A percentile compares a stretch with the other conserved stretches of the same genome.
phyloP scores from a whole-genome alignment of 192 early-diverging fungal genomes.

The Bifiguratus adelaidae region DNA sequence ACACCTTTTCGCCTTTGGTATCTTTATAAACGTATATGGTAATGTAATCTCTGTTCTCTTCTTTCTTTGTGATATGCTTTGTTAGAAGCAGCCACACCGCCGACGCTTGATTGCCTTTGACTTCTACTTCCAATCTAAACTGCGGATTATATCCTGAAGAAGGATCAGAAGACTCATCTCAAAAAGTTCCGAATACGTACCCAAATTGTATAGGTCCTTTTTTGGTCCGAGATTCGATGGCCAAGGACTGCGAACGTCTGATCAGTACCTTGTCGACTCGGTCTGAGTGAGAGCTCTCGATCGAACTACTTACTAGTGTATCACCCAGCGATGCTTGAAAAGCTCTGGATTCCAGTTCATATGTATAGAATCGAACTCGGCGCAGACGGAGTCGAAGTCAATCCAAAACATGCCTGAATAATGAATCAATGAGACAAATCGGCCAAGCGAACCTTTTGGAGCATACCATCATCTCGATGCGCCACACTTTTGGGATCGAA shows the following conservation, averaged over 20 bases:
- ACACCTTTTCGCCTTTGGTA: constrained; percentile 49
- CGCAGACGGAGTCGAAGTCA: constrained; percentile 70
- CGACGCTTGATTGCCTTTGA: constrained; percentile 29
- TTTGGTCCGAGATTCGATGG: constrained; percentile 6
- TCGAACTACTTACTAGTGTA: constrained; percentile 55
- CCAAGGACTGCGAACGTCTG: constrained; percentile 14
- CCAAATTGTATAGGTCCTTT: constrained; percentile 16
- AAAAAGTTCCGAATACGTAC: constrained; percentile 6
- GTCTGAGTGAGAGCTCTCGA: no score
- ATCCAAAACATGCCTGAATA: constrained; percentile 73
- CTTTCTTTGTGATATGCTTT: constrained; percentile 73
- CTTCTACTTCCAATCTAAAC: constrained; percentile 53
- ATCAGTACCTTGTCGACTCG: no score
- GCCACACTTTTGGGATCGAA: constrained; percentile 61
- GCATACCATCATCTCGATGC: constrained; percentile 60
- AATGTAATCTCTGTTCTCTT: constrained; percentile 82
- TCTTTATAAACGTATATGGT: constrained; percentile 76
- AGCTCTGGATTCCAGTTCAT: constrained; percentile 83
- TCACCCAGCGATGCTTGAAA: constrained; percentile 51
- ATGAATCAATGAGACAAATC: background rate
- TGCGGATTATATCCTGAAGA: constrained; percentile 72
- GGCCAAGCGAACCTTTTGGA: background rate
- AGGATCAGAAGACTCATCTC: constrained; percentile 14
- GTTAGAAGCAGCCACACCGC: constrained; percentile 72
- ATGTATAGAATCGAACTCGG: constrained; percentile 77